phyloP scores from a whole-genome alignment of 2,329 filamentous ascomycete genomes.

The Beauveria sp. region DNA sequence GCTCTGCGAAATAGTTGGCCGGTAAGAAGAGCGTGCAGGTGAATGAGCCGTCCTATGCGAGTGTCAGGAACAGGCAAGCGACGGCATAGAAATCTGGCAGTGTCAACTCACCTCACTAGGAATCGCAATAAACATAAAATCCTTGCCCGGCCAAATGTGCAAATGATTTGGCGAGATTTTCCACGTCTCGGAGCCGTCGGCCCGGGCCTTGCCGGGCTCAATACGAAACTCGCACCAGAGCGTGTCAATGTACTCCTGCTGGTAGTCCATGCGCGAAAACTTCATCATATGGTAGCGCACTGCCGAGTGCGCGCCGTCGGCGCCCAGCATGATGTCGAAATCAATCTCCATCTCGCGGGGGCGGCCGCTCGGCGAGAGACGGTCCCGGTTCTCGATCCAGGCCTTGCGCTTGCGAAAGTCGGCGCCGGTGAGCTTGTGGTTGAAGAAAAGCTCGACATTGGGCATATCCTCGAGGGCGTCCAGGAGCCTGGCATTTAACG shows the following conservation, averaged over 20 bases:
- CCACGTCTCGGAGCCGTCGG: constrained; percentile 42
- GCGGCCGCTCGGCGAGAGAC: constrained; percentile 31
- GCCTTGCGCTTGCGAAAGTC: constrained; percentile 73
- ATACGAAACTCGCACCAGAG: constrained; percentile 97
- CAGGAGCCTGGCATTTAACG: constrained; percentile 74
- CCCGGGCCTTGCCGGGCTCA: constrained; percentile 35
- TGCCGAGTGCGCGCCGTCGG: constrained; percentile 89
- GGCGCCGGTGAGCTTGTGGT: constrained; percentile 85
- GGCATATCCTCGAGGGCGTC: constrained; percentile 75
- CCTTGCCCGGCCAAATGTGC: constrained; percentile 91
- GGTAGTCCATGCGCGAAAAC: constrained; percentile 79
- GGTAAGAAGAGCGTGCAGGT: constrained; percentile 92
- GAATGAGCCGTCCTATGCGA: constrained; percentile 70
- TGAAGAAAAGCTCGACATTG: constrained; percentile 89
- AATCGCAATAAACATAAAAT: constrained; percentile 98
- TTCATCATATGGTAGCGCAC: constrained; percentile 95
- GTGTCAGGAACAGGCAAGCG: constrained; percentile 9
- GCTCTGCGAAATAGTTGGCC: constrained; percentile 54
- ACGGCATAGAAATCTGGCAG: too few relatives aligned
- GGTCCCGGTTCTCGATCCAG: constrained; percentile 67
- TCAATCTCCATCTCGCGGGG: constrained; percentile 66
- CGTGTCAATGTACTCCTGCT: constrained; percentile 92
- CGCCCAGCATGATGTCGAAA: constrained; percentile 93
- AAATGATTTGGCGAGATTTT: constrained; percentile 85
- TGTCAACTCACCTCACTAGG: constrained; percentile 51